These are phyloP conservation scores for Vicia sativa DNA, from an alignment of 306 rosid species.

Conservation along the genomic window DNA sequence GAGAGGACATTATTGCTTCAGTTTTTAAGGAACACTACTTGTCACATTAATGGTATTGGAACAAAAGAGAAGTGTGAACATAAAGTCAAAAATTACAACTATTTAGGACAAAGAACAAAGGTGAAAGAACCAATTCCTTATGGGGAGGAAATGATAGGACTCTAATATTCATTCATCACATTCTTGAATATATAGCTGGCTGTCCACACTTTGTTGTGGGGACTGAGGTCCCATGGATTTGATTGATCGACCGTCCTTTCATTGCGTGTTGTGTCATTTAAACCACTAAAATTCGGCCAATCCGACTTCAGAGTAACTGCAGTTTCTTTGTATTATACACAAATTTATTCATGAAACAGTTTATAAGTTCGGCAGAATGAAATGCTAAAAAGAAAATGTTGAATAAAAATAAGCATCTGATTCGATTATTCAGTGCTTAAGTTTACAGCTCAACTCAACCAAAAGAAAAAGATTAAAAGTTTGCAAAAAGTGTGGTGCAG, in stretches of 20 bases:
- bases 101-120: conserved; percentile 30
- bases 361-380: neutral
- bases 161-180: conserved; percentile 30
- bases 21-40: conserved; percentile 1
- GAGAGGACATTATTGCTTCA: neutral
- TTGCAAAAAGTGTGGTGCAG: conserved; percentile 23
- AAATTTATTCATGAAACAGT: neutral
- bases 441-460: conserved; percentile 34
- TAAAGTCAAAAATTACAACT: neutral
- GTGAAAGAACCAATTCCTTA: conserved; percentile 27
- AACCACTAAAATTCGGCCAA: too few species aligned
- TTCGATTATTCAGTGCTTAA: conserved; percentile 50
- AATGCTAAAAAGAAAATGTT: neutral
- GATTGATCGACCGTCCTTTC: neutral
- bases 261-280: neutral
- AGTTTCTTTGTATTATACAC: too few species aligned
- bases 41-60: conserved; percentile 6
- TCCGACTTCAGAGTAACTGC: too few species aligned
- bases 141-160: conserved; percentile 5
- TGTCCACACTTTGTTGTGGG: neutral
- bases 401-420: conserved; percentile 38
- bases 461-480: conserved; percentile 15
- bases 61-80: conserved; percentile 7
- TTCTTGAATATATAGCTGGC: neutral
- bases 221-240: neutral